A percentile compares a stretch with the other conserved stretches of the same genome.
Evolutionary conservation across 345 rosid genomes (phyloP).

Genomic region (Salix viminalis): DNA sequence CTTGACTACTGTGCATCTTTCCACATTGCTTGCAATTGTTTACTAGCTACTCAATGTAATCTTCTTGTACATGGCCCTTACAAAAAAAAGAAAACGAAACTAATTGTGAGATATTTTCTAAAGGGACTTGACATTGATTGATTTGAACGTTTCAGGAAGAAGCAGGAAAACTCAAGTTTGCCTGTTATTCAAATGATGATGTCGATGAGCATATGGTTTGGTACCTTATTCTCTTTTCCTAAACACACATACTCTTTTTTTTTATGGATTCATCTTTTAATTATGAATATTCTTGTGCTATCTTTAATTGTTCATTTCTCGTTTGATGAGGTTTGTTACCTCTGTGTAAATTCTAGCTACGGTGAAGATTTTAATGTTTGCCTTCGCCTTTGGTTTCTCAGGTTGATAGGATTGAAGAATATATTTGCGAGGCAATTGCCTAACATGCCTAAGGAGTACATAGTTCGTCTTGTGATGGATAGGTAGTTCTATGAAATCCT

Average conservation of each 20-base stretch:
- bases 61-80: background rate
- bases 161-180: constrained; percentile 84
- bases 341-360: background rate
- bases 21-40: background rate
- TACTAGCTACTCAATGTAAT: background rate
- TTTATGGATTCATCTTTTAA: background rate
- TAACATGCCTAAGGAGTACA: constrained; percentile 99
- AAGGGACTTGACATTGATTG: background rate
- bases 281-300: background rate
- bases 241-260: background rate
- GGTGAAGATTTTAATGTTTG: background rate
- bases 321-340: background rate
- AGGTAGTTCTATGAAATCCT: constrained; percentile 50
- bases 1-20: background rate
- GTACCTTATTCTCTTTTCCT: constrained; percentile 44
- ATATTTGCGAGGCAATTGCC: constrained; percentile 96
- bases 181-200: constrained; percentile 73
- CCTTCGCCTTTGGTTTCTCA: constrained; percentile 27
- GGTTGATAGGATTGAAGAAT: constrained; percentile 98
- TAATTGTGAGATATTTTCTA: background rate
- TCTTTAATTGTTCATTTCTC: background rate
- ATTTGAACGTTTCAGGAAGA: constrained; percentile 58
- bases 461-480: constrained; percentile 99
- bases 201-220: constrained; percentile 95
- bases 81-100: background rate